A percentile compares a stretch with the other conserved stretches of the same genome.
phyloP scores from a whole-genome alignment of 2,329 filamentous ascomycete genomes.

The Neopestalotiopsis sp. region DNA sequence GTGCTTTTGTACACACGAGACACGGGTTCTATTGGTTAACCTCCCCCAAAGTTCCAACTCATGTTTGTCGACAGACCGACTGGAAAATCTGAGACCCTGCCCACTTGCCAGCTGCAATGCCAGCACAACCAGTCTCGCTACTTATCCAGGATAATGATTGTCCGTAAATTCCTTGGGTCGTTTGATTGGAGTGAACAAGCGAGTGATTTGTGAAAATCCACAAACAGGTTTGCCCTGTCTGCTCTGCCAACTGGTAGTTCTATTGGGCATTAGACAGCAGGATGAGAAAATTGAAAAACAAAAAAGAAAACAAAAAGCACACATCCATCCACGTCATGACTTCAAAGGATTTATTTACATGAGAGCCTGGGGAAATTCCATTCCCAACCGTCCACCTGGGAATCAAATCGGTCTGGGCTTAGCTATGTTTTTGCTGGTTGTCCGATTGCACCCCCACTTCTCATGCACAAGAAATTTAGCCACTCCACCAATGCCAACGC shows the following conservation, averaged over 20 bases:
- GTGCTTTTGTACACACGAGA: constrained; percentile 1
- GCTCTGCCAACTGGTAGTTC: constrained; percentile 9
- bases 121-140: background rate
- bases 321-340: background rate
- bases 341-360: background rate
- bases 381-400: background rate
- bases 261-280: background rate
- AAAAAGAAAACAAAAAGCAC: background rate
- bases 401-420: background rate
- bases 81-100: constrained; percentile 8
- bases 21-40: background rate
- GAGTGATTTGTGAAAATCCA: background rate
- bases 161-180: background rate
- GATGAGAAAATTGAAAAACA: background rate
- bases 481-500: background rate
- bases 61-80: background rate
- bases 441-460: constrained; percentile 8
- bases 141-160: background rate
- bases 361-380: background rate
- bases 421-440: background rate
- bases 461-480: background rate
- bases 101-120: constrained; percentile 5
- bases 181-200: background rate
- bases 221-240: background rate
- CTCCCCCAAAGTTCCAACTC: background rate